Evolutionary conservation across 257 asterid genomes (phyloP).

Genomic region (Ophiorrhiza pumila): DNA sequence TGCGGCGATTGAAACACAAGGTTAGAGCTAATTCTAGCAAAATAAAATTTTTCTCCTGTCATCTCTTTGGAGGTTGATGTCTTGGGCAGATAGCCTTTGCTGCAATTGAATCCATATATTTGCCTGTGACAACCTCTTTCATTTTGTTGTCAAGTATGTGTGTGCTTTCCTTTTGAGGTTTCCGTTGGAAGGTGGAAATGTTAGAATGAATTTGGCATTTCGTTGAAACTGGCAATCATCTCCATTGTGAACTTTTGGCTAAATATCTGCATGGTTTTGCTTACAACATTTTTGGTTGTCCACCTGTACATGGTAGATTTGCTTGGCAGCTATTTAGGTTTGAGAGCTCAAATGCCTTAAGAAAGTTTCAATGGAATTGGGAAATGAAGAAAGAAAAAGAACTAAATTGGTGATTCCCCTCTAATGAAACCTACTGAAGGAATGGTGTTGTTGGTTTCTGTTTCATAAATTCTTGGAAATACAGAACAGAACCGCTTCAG

Average conservation of each 20-base stretch:
- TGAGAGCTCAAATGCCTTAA: background rate
- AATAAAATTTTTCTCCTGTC: background rate
- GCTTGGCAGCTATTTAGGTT: background rate
- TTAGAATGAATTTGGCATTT: background rate
- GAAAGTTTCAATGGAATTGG: background rate
- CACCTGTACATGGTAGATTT: background rate
- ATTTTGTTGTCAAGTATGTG: background rate
- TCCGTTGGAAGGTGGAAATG: background rate
- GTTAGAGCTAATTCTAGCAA: constrained; percentile 28
- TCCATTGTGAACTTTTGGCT: background rate
- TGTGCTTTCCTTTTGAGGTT: background rate
- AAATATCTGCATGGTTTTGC: background rate
- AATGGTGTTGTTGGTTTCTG: background rate
- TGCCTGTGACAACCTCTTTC: background rate
- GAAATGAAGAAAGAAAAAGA: background rate
- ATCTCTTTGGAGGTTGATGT: background rate
- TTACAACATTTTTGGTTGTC: background rate
- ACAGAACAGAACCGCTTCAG: background rate
- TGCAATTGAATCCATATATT: no score
- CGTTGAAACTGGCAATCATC: background rate
- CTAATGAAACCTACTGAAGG: background rate
- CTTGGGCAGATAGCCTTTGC: background rate
- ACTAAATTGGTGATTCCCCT: background rate
- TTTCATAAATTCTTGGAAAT: background rate
- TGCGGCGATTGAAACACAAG: constrained; percentile 97